Conservation (phyloP, 2,329 filamentous ascomycete genomes). For the Beauveria caledonica region DNA sequence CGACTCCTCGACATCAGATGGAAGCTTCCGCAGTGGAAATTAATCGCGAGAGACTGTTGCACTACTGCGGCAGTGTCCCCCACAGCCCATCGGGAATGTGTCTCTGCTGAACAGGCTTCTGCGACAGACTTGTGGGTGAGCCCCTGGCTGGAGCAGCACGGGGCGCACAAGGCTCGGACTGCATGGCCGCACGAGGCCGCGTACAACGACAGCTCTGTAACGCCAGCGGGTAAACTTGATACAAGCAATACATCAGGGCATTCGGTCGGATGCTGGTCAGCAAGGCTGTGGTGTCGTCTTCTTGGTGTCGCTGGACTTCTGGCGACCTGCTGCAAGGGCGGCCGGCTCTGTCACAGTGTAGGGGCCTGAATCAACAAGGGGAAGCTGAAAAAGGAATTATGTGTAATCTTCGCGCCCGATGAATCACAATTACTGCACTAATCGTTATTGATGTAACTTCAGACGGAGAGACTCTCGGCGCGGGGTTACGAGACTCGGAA, state of each 20-base stretch:
- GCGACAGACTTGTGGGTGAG: neutral
- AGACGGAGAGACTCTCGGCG: neutral
- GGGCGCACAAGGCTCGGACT: neutral
- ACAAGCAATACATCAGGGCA: neutral
- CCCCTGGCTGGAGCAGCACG: neutral
- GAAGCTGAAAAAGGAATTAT: neutral
- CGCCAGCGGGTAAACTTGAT: neutral
- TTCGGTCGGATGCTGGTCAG: neutral
- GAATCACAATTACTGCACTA: neutral
- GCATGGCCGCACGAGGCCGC: neutral
- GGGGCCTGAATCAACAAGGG: neutral
- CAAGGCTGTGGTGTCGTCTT: neutral
- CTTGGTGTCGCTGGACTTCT: neutral
- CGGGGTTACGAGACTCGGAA: neutral
- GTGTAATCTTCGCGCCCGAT: neutral
- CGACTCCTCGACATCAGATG: no score
- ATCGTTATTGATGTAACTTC: neutral
- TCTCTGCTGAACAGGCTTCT: neutral
- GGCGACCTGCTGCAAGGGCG: neutral
- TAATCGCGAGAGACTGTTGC: no score
- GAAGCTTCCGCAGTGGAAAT: no score
- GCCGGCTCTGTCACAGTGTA: neutral
- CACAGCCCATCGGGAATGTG: no score
- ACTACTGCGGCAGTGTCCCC: no score
- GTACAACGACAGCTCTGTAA: neutral